Evolutionary conservation across 345 rosid species (phyloP), one percentile per base, ranked within the genome.

Genomic region (Physaria fendleri): DNA sequence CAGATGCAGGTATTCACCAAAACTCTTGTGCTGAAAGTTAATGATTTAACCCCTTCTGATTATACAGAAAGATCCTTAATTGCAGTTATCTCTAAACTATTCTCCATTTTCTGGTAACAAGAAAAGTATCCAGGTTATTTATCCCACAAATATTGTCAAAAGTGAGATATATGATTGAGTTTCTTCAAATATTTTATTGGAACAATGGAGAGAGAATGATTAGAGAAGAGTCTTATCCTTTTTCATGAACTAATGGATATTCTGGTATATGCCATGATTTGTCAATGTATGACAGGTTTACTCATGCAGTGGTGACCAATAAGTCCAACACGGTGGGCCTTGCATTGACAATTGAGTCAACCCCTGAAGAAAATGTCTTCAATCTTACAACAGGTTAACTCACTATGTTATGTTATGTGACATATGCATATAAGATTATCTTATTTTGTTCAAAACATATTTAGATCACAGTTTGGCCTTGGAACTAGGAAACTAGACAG

Each of bases 271-370:
- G 21, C 32, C 46, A 37, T 42, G 27, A 44, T 57, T 54, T 66
- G 55, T 39, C 30, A 56, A 43, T 41, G 12, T 35, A n/a, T 58
- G 43, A 29, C 42, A 27, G 34, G 61, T 6, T 52, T 76, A 68
- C 79, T 56, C 12, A 45, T 77, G 73, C 86, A 78, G 86, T 76
- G 77, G 27, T 71, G 32, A 71, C 65, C 57, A 77, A 85, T 33
- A 33, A 5, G 38, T 12, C 38, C 38, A 4, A 35, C 56, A 82
- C 62, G 1, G 84, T 79, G 82, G 92, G 92, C 73, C 85, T 80
- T 57, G 83, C 90, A 25, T 83, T 87, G 15, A 88, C 88, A 37
- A 78, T 79, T 58, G 83, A 85, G 64, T 85, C 90, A 29, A 80
- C 76, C 16, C 62, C 82, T 79, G 75, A 49, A 81, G 73, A 71